Evolutionary conservation across 768 basidiomycete genomes (phyloP).

Genomic region (Mycena albidolilacea): DNA sequence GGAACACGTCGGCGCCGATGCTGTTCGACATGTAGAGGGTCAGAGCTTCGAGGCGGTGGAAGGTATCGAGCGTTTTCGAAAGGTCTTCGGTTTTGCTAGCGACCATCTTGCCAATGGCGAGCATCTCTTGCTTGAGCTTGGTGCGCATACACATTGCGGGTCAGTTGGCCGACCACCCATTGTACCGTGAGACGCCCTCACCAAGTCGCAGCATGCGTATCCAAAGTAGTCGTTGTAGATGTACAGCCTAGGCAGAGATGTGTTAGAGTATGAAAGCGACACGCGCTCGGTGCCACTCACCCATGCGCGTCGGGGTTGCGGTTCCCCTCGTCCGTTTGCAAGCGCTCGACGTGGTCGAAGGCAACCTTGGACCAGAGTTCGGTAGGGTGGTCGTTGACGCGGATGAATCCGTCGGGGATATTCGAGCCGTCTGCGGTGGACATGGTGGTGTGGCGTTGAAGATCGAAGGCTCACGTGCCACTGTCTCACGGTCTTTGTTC

Average conservation of each 20-base stretch:
- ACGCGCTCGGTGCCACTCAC: constrained; percentile 17
- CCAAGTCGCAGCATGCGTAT: constrained; percentile 35
- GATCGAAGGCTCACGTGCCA: not conserved
- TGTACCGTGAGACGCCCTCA: not conserved
- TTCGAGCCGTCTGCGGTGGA: not conserved
- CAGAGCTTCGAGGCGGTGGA: constrained; percentile 30
- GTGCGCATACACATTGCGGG: not conserved
- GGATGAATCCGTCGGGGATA: constrained; percentile 29
- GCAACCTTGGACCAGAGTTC: constrained; percentile 34
- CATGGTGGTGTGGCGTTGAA: constrained; percentile 11
- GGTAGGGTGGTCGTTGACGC: constrained; percentile 22
- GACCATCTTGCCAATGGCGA: constrained; percentile 27
- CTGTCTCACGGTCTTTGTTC: too few relatives aligned
- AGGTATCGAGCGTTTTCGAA: constrained; percentile 8
- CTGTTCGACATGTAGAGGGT: constrained; percentile 33
- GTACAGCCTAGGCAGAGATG: constrained; percentile 7
- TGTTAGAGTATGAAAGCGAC: not conserved
- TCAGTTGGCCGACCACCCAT: not conserved
- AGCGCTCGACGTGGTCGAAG: constrained; percentile 32
- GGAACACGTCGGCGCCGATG: constrained; percentile 19
- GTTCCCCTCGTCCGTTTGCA: constrained; percentile 31
- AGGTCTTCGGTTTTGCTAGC: constrained; percentile 26
- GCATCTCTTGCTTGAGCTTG: constrained; percentile 35
- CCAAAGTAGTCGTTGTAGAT: constrained; percentile 38
- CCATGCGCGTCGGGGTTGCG: constrained; percentile 31